phyloP scores from a whole-genome alignment of 148 eudicot genomes.

The Dysphania ambrosioides region DNA sequence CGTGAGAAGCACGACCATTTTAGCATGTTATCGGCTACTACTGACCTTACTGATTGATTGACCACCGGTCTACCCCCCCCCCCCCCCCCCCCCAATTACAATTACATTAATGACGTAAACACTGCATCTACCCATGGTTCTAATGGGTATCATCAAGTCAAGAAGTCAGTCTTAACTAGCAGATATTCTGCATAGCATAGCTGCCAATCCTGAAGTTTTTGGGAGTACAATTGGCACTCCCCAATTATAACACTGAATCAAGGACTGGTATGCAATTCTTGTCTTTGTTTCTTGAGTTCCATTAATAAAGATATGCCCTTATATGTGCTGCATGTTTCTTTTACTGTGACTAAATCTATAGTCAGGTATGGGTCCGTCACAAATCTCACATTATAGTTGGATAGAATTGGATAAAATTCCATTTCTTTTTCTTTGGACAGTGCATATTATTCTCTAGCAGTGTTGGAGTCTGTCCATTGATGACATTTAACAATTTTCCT shows the following conservation, averaged over 20 bases:
- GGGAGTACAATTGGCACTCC: slow-evolving; percentile 57
- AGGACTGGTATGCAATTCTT: slow-evolving; percentile 62
- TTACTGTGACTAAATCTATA: background rate
- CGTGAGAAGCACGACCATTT: background rate
- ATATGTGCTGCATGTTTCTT: background rate
- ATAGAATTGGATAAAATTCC: background rate
- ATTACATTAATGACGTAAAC: no score
- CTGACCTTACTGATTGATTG: background rate
- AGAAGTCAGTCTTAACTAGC: slow-evolving; percentile 36
- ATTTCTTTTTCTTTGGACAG: background rate
- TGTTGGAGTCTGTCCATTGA: background rate
- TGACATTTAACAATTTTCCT: background rate
- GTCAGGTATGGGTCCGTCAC: slow-evolving; percentile 5
- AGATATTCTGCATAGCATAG: slow-evolving; percentile 75
- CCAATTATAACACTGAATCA: slow-evolving; percentile 71
- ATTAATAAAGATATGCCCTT: background rate
- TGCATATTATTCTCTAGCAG: slow-evolving; percentile 9
- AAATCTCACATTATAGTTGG: background rate
- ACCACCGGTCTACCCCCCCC: no score
- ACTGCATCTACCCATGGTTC: background rate
- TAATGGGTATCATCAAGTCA: background rate
- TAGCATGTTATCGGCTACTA: background rate
- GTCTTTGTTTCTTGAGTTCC: background rate
- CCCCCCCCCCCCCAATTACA: no score
- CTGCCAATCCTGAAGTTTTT: slow-evolving; percentile 54